Percentiles rank a stretch among this genome's conserved stretches.
These are phyloP conservation scores for Thelonectria olida DNA, from an alignment of 2,329 filamentous ascomycete species.

Conservation along the genomic window DNA sequence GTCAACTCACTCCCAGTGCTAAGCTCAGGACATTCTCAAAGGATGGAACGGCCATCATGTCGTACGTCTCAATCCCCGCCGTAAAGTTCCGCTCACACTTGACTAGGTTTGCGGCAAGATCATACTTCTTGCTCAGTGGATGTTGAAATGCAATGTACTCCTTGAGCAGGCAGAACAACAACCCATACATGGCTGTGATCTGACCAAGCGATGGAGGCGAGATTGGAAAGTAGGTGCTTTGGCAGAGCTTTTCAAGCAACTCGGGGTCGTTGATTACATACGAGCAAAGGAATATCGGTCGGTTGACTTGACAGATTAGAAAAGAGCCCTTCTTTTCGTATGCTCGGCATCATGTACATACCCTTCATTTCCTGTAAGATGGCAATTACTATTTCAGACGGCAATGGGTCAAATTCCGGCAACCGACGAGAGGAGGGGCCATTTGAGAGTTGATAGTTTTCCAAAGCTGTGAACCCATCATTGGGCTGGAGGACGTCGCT, in stretches of 20 bases:
- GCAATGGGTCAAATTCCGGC: too few relatives aligned
- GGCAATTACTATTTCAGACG: too few relatives aligned
- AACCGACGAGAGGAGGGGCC: too few relatives aligned
- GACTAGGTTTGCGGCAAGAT: slow-evolving; percentile 17
- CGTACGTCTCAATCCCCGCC: slow-evolving; percentile 27
- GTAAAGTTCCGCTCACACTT: slow-evolving; percentile 27
- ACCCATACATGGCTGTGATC: slow-evolving; percentile 25
- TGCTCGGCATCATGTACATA: not conserved
- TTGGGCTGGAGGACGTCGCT: too few relatives aligned
- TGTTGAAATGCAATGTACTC: slow-evolving; percentile 25
- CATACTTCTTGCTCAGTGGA: slow-evolving; percentile 10
- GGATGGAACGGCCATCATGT: slow-evolving; percentile 23
- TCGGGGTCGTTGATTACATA: slow-evolving; percentile 20
- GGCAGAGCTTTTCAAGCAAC: slow-evolving; percentile 27
- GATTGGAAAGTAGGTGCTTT: slow-evolving; percentile 31
- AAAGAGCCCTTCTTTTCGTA: too few relatives aligned
- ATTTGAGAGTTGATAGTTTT: too few relatives aligned
- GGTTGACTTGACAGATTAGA: slow-evolving; percentile 1
- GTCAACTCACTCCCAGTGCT: slow-evolving; percentile 21
- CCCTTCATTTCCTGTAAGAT: too few relatives aligned
- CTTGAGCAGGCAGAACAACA: slow-evolving; percentile 17
- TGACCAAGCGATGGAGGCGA: slow-evolving; percentile 27
- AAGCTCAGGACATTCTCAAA: slow-evolving; percentile 31
- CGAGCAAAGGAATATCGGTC: slow-evolving; percentile 21
- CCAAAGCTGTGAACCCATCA: too few relatives aligned